Evolutionary conservation across 1,139 yeast species (phyloP).

Genomic region (Nakaseomyces sp.): DNA sequence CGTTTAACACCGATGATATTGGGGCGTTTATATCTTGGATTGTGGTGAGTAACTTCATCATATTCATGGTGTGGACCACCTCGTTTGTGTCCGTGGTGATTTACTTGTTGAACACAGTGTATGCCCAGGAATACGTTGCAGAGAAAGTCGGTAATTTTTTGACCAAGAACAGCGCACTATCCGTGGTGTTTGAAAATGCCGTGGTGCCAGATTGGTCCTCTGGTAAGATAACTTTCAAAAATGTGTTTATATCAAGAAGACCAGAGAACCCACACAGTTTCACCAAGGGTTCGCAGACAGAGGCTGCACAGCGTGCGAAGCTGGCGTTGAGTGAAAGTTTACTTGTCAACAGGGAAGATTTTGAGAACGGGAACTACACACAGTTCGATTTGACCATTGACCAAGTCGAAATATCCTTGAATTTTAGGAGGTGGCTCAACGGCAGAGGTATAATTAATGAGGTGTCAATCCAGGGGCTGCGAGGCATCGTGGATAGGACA

Average conservation of each 20-base stretch:
- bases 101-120: constrained; percentile 73
- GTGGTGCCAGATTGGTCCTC: constrained; percentile 93
- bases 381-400: constrained; percentile 90
- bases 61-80: constrained; percentile 79
- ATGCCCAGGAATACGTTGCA: constrained; percentile 86
- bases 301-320: constrained; percentile 29
- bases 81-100: constrained; percentile 75
- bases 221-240: constrained; percentile 73
- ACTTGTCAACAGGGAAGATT: constrained; percentile 33
- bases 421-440: constrained; percentile 78
- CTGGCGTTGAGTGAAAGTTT: constrained; percentile 25
- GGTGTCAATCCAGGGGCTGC: constrained; percentile 69
- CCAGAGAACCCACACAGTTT: constrained; percentile 42
- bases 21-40: constrained; percentile 89
- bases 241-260: constrained; percentile 78
- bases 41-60: constrained; percentile 71
- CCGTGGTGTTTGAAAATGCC: constrained; percentile 87
- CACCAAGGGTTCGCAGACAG: constrained; percentile 59
- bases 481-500: constrained; percentile 88
- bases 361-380: constrained; percentile 88
- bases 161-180: constrained; percentile 76
- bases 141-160: constrained; percentile 69
- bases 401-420: constrained; percentile 69
- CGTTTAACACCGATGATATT: constrained; percentile 81
- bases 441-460: constrained; percentile 84